Evolutionary conservation across 352 stramenopile species (phyloP), one percentile per base, ranked within the genome.

Genomic region (Phytophthora multivora): DNA sequence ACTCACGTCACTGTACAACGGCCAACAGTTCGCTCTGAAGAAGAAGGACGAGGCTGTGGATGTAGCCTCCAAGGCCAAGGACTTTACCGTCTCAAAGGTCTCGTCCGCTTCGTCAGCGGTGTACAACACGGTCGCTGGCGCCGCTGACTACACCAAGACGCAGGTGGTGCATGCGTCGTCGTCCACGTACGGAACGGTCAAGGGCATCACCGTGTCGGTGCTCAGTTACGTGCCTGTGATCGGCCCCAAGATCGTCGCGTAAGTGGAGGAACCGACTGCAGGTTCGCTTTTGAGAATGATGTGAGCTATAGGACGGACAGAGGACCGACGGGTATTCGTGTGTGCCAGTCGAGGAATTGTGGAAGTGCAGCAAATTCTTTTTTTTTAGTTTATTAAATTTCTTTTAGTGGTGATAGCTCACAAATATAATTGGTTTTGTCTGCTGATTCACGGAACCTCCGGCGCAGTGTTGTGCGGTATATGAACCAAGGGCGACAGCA

Each of bases 91-190:
- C 35, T 64, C 50, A 11, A 68, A 68, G 58, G 45, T 76, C 12
- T 59, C 52, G 53, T 53, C 57, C 26, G 69, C 51, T 39, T 59
- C 69, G 9, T 75, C 66, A 1, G 51, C 73, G 4, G 74, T 76
- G 28, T 69, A 77, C 33, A 63, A 63, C 63, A 82, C 75, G 25
- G 77, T 76, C 23, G 66, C 69, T 19, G 71, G 69, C 25, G 81
- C 71, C 36, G 80, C 71, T 36, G 69, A 87, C 54, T 87, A 85
- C 63, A 77, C 75, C 65, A 81, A 74, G 47, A 82, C 64, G 35
- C 73, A 83, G 48, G 78, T 85, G 21, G 69, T 82, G 43, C 74
- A 77, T 46, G 77, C 75, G 50, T 86, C 79, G 46, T 89, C 79
- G 52, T 84, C 76, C 21, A 79, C 76, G 13, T 81, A 73, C 49